phyloP scores from a whole-genome alignment of 2,329 filamentous ascomycete species.

The Acrocalymma vagum region DNA sequence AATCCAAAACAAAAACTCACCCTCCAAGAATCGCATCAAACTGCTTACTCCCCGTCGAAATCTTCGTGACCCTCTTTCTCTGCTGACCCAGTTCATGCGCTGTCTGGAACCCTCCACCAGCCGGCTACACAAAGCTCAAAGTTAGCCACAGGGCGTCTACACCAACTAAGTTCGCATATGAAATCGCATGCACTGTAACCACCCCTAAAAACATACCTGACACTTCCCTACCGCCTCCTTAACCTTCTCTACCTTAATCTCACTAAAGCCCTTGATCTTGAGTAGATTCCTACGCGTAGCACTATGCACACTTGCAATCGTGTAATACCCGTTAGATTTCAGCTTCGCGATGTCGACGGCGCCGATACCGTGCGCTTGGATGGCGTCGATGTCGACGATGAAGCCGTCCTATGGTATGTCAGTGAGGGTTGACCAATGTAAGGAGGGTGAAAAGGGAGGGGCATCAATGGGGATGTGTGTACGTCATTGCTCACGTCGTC shows the following conservation, averaged over 20 bases:
- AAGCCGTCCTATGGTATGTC: slow-evolving; percentile 53
- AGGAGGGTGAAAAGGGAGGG: neutral
- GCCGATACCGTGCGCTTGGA: slow-evolving; percentile 72
- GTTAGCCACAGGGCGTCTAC: too few species aligned
- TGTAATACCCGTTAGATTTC: slow-evolving; percentile 69
- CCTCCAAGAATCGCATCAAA: slow-evolving; percentile 72
- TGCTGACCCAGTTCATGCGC: slow-evolving; percentile 70
- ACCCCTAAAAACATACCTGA: slow-evolving; percentile 52
- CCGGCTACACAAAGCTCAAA: slow-evolving; percentile 57
- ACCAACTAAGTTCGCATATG: too few species aligned
- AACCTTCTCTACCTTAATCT: slow-evolving; percentile 75
- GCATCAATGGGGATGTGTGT: slow-evolving; percentile 1
- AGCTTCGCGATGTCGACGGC: slow-evolving; percentile 72
- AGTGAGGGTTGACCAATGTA: too few species aligned
- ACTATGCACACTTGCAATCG: slow-evolving; percentile 68
- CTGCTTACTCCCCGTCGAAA: slow-evolving; percentile 75
- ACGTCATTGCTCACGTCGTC: slow-evolving; percentile 63
- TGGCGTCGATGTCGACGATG: slow-evolving; percentile 72
- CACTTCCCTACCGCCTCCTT: slow-evolving; percentile 72
- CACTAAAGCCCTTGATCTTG: slow-evolving; percentile 75
- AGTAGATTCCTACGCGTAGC: slow-evolving; percentile 67
- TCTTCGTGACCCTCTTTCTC: slow-evolving; percentile 69
- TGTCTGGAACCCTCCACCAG: slow-evolving; percentile 69
- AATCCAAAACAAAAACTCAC: slow-evolving; percentile 43
- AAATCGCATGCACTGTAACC: too few species aligned